These are phyloP conservation scores for Sporisorium reilianum DNA, from an alignment of 1,284 basidiomycete species.

Conservation along the genomic window DNA sequence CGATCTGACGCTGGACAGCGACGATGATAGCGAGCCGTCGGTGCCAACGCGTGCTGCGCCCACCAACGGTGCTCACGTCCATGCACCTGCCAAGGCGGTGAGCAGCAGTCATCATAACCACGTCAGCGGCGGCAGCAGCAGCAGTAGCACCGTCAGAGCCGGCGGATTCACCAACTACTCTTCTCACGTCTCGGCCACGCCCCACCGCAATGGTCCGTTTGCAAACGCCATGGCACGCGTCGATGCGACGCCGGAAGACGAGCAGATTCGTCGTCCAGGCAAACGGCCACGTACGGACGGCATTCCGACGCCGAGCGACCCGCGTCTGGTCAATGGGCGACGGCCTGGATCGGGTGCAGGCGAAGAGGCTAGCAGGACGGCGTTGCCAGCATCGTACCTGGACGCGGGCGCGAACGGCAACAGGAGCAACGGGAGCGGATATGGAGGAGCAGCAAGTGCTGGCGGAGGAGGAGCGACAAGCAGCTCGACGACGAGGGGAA, in stretches of 20 bases:
- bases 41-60: slow-evolving; percentile 22
- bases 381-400: slow-evolving; percentile 28
- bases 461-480: not conserved
- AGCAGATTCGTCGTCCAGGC: slow-evolving; percentile 45
- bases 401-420: slow-evolving; percentile 20
- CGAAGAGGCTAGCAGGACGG: not conserved
- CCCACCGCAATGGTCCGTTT: slow-evolving; percentile 19
- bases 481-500: slow-evolving; percentile 7
- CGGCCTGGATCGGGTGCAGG: not conserved
- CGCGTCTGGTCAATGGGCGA: slow-evolving; percentile 20
- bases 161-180: slow-evolving; percentile 17
- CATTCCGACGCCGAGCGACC: slow-evolving; percentile 20
- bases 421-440: slow-evolving; percentile 7
- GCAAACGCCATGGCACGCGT: slow-evolving; percentile 20
- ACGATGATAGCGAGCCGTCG: slow-evolving; percentile 37
- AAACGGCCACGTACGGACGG: slow-evolving; percentile 29
- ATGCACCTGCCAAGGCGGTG: not conserved
- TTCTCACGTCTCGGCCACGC: slow-evolving; percentile 11
- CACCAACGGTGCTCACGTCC: slow-evolving; percentile 12
- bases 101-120: slow-evolving; percentile 1
- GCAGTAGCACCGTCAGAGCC: not conserved
- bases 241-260: slow-evolving; percentile 43
- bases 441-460: slow-evolving; percentile 5
- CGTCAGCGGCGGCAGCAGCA: not conserved
- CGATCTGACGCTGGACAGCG: slow-evolving; percentile 52